These are phyloP conservation scores for Candida glucosophila DNA, from an alignment of 1,139 yeast genomes.

Conservation along the genomic window DNA sequence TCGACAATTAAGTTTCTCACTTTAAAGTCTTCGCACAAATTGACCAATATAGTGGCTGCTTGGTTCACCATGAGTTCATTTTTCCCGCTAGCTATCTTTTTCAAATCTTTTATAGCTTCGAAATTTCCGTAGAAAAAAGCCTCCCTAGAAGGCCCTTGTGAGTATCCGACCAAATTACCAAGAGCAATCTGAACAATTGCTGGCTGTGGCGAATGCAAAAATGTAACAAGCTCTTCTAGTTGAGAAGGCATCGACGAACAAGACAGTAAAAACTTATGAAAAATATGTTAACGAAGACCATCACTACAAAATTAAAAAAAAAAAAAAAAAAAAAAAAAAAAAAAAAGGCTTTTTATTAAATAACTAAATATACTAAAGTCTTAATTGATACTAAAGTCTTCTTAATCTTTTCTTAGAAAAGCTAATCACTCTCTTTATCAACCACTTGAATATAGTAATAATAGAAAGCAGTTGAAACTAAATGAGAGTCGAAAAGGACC, in stretches of 20 bases:
- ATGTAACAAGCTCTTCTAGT: slow-evolving; percentile 64
- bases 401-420: too few species aligned
- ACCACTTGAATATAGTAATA: slow-evolving; percentile 25
- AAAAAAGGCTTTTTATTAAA: too few species aligned
- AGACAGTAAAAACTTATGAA: neutral
- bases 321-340: slow-evolving; percentile 1
- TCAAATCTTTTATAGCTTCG: slow-evolving; percentile 69
- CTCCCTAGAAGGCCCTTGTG: slow-evolving; percentile 57
- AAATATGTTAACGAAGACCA: neutral
- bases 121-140: slow-evolving; percentile 66
- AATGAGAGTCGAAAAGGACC: slow-evolving; percentile 26
- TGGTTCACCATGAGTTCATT: slow-evolving; percentile 54
- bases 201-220: slow-evolving; percentile 76
- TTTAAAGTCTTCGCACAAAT: slow-evolving; percentile 65
- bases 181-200: slow-evolving; percentile 81
- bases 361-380: too few species aligned
- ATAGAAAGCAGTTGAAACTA: slow-evolving; percentile 34
- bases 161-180: slow-evolving; percentile 75
- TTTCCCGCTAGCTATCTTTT: slow-evolving; percentile 41
- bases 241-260: slow-evolving; percentile 44
- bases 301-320: neutral
- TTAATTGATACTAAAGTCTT: too few species aligned
- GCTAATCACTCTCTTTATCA: slow-evolving; percentile 13
- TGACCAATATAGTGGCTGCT: slow-evolving; percentile 73
- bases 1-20: slow-evolving; percentile 58